Conservation (phyloP, 352 stramenopile genomes). For the Phytopythium aichiense region DNA sequence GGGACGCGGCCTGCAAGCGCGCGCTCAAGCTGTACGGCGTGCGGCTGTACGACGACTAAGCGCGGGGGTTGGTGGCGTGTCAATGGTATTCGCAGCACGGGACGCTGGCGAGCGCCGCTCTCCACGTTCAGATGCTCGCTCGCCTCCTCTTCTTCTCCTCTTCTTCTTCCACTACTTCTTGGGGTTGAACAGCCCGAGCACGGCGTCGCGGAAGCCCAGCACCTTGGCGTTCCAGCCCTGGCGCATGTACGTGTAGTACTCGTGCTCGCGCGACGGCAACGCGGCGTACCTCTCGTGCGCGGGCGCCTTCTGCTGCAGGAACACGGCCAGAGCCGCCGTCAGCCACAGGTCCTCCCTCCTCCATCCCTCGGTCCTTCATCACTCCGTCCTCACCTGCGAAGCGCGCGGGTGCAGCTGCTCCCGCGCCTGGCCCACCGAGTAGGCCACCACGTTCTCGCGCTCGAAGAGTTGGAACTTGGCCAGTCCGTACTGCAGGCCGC, state of each 20-base stretch:
- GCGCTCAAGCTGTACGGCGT: constrained; percentile 68
- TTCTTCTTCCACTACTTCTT: constrained; percentile 20
- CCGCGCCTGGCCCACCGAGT: constrained; percentile 58
- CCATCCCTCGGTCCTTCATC: not conserved
- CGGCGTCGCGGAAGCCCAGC: constrained; percentile 51
- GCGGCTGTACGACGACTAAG: constrained; percentile 36
- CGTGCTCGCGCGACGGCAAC: constrained; percentile 67
- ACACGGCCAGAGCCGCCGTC: not conserved
- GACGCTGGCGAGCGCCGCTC: not conserved
- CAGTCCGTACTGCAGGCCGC: constrained; percentile 58
- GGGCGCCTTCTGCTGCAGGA: constrained; percentile 18
- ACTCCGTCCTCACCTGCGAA: constrained; percentile 18
- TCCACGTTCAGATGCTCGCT: not conserved
- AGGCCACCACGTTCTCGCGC: constrained; percentile 65
- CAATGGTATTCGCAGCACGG: not conserved
- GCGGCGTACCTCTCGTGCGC: constrained; percentile 53
- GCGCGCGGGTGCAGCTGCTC: constrained; percentile 43
- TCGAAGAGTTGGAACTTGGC: constrained; percentile 70
- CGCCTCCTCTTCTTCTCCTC: not conserved
- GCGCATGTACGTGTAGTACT: constrained; percentile 77
- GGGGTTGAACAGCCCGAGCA: constrained; percentile 45
- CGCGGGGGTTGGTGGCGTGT: not conserved
- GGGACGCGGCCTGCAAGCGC: constrained; percentile 63
- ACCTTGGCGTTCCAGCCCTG: constrained; percentile 72
- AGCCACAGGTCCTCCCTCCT: not conserved